Base-by-base conservation (phyloP, 2,329 filamentous ascomycete genomes). In the Exserohilum turcica region DNA sequence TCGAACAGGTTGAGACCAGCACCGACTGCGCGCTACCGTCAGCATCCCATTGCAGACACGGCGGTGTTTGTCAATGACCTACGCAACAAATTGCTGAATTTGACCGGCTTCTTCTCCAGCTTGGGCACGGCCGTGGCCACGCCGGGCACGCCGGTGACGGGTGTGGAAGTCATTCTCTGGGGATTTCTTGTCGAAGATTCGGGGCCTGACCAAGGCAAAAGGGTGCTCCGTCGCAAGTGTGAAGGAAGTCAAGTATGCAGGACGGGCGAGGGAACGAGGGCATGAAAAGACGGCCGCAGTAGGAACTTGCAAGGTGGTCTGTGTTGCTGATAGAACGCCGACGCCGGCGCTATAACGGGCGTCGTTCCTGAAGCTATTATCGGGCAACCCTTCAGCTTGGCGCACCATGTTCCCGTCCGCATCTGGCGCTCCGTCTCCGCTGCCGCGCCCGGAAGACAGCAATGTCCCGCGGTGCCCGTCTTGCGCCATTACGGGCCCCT, bases 41-140 rank as follows among this genome's bases (percentile, higher is more conserved):
- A 72, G 72, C 64, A 60, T 42, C 44, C 19, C 29, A 33, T 43
- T 39, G 40, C 38, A 21, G 3, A 24, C 4, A 27, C 3, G 5
- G 2, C 2, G 13, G 12, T 15, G 13, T n/a, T 8, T 5, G n/a
- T 15, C 8, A 12, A n/a, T 38, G 16, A 81, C 82, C 74, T 73
- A 85, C 82, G 86, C 73, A 99, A 83, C 85, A 99, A 79, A 82
- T 99, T 99, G 83, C 92, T 96, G 85, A 97, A 97, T 86, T 97
- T 97, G 86, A 99, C 86, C 65, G 94, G 94, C 86, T 97, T 97
- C 90, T 97, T 97, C 88, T 97, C 92, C 76, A 95, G 81, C 78
- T 77, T 80, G 76, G 80, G 77, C 75, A 80, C 78, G 31, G 55
- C 60, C 36, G 43, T 57, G 28, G 57, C 52, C 77, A 78, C 73